A percentile compares a stretch with the other conserved stretches of the same genome.
Evolutionary conservation across 495 filamentous ascomycete species (phyloP).

Genomic region (Melanomma pulvis-pyrius): DNA sequence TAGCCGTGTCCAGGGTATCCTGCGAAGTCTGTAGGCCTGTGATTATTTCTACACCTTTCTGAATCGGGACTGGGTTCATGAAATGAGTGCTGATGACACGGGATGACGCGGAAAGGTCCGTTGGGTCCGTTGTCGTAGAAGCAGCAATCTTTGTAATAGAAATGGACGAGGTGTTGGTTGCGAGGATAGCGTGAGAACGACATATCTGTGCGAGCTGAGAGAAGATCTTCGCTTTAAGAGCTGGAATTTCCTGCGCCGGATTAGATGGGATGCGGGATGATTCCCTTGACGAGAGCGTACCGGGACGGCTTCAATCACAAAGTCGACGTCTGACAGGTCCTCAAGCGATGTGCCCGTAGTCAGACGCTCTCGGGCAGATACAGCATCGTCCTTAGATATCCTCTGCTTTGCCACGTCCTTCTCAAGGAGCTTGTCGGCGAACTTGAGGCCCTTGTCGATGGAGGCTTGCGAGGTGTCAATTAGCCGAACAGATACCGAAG

Average conservation of each 20-base stretch:
- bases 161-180: conserved; percentile 97
- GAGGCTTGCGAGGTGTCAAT: conserved; percentile 83
- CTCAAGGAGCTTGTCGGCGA: conserved; percentile 89
- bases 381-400: conserved; percentile 76
- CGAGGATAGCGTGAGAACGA: conserved; percentile 84
- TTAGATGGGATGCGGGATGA: conserved; percentile 9
- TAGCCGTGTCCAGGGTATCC: conserved; percentile 77
- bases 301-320: conserved; percentile 96
- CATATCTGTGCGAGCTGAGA: conserved; percentile 78
- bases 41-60: conserved; percentile 98
- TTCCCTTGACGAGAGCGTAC: conserved; percentile 25
- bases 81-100: conserved; percentile 96
- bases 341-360: conserved; percentile 72
- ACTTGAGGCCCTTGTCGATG: conserved; percentile 88
- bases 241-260: conserved; percentile 65
- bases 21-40: conserved; percentile 86
- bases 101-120: conserved; percentile 76
- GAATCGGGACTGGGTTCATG: conserved; percentile 98
- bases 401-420: conserved; percentile 88
- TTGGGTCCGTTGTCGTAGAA: conserved; percentile 70
- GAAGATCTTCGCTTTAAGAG: conserved; percentile 87
- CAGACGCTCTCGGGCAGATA: conserved; percentile 68
- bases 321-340: conserved; percentile 82
- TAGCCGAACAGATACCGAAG: conserved; percentile 79
- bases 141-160: conserved; percentile 95